Base-by-base conservation (phyloP, 371 early-diverging fungal genomes). In the Sporodiniella umbellata region DNA sequence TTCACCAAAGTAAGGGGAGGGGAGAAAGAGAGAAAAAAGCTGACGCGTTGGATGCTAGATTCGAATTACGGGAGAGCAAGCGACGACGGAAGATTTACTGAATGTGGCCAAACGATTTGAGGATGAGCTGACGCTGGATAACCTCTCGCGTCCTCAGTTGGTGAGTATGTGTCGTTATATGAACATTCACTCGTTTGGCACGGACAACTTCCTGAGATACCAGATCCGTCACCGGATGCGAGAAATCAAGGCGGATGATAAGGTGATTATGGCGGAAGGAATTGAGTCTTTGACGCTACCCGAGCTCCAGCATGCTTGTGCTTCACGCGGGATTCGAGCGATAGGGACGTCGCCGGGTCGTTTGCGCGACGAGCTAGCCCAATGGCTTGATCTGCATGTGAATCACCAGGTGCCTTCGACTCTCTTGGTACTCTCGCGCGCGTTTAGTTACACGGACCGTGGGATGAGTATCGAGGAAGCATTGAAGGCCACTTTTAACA, bases 301-400 rank as follows among this genome's bases (percentile, higher is more conserved):
- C 30, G 98, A 97, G 63, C 69, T 96, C 11, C 90, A 90, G 60
- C 69, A 77, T 21, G 92, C 93, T 11, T 94, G 94, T 62, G 81
- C 83, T 50, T 82, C 90, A 17, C 92, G 98, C 50, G 98, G 98
- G 30, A 93, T 97, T 51, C 85, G 86, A 35, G 85, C 86, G 2
- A 66, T 87, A 18, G 92, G 92, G 19, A 85, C 85, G 2, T 87
- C 90, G 1, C 91, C 94, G 1, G 90, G 81, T 7, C 83, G 92
- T n/a, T 69, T 97, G 70, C 74, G 92, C 23, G 75, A 78, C 44
- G 95, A 94, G 53, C 70, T 95, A 40, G 64, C 70, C 28, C 94
- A 95, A 62, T 96, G 98, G 96, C 73, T 93, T 18, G 95, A 95
- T 33, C 83, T 97, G 49, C 90, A 94, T 58, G 48, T 95, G 39